These are phyloP conservation scores for Avena sativa DNA, from an alignment of 176 grass and related monocot species.

Conservation along the genomic window DNA sequence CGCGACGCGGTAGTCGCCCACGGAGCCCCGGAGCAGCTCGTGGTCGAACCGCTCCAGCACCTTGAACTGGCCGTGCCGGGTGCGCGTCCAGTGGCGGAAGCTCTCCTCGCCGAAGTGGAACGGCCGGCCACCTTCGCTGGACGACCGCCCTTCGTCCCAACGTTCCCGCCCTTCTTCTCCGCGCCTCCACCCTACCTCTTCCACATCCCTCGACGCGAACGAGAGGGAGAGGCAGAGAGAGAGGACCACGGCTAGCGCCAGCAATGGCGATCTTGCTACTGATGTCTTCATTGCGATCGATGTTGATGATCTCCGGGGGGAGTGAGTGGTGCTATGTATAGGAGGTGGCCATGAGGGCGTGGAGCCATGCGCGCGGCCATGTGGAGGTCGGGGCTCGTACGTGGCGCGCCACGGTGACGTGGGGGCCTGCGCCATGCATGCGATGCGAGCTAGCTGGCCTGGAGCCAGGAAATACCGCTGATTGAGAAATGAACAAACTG, in stretches of 20 bases:
- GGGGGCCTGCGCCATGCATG: background rate
- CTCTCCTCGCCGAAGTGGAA: constrained; percentile 76
- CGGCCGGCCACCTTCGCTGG: constrained; percentile 29
- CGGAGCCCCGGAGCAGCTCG: constrained; percentile 49
- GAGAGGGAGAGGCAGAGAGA: constrained; percentile 11
- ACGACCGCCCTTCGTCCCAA: background rate
- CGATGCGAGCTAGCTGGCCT: background rate
- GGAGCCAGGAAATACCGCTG: constrained; percentile 13
- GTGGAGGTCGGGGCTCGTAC: constrained; percentile 48
- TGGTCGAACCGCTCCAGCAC: constrained; percentile 61
- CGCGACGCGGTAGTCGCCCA: constrained; percentile 65
- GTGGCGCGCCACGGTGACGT: constrained; percentile 33
- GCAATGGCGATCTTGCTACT: background rate
- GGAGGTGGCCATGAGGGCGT: background rate
- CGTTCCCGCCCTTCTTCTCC: background rate
- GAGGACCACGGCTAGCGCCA: constrained; percentile 30
- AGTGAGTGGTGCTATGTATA: constrained; percentile 9
- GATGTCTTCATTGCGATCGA: background rate
- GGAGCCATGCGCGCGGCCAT: constrained; percentile 61
- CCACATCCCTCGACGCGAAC: constrained; percentile 22
- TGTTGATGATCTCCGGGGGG: background rate
- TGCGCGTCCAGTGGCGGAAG: constrained; percentile 46
- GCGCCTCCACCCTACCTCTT: background rate
- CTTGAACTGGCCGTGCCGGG: constrained; percentile 52
- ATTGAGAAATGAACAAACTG: background rate